Base-by-base conservation (phyloP, 108 stramenopile species). In the Cyclotella choctawhatcheeana region DNA sequence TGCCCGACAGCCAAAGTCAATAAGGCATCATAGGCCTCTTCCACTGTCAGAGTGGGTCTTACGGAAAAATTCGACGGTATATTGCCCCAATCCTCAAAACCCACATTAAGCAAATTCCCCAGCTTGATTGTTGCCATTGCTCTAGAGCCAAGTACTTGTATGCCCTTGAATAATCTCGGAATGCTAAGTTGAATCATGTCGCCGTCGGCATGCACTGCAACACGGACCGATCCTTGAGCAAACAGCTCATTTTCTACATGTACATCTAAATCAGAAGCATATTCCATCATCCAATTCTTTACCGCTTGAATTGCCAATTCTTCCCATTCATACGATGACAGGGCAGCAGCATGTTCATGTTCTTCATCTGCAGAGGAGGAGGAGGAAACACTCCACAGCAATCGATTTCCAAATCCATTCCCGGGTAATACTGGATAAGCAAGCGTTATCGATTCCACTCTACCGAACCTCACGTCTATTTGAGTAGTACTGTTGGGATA, bases 171-270 rank as follows among this genome's bases (percentile, higher is more conserved):
- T 5, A 55, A 59, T 22, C 69, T 27, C 18, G 14, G 43, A 40
- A 58, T 48, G 21, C 26, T 33, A 2, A 70, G 20, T 51, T 70
- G 69, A 48, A 68, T 68, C 26, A 50, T 47, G 43, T 68, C 67
- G 24, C 67, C 67, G 20, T 68, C 24, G 14, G 24, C 35, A 14
- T 56, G 67, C 0, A 53, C 34, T 8, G 53, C 40, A 21, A 33
- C 56, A 35, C 67, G 51, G 3, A 52, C 50, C 14, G 25, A 27
- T 7, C 58, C 58, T 13, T 10, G 13, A 21, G 24, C 37, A 44
- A 68, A 68, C 14, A 68, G 27, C 40, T 68, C 67, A 16, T 43
- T n/a, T 2, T 14, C 7, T 12, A 45, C n/a, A 17, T 68, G 17
- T 27, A 68, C 30, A 17, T 53, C 54, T 5, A 68, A n/a, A 0